Base-by-base conservation (phyloP, 495 filamentous ascomycete genomes). In the Talaromyces liani region DNA sequence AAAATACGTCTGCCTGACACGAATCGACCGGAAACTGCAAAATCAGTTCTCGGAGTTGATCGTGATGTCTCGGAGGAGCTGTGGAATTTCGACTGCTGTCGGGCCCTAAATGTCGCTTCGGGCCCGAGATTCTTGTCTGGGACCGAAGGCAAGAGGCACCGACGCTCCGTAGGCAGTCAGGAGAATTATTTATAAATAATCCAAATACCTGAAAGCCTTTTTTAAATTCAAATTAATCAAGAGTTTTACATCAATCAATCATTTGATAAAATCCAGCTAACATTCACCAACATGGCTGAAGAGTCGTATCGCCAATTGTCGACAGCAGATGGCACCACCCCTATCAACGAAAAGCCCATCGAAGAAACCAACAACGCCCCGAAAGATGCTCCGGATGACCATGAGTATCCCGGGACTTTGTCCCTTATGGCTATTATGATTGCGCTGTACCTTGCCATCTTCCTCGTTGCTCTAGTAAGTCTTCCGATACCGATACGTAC, bases 381-480 rank as follows among this genome's bases (percentile, higher is more conserved):
- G 18, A 54, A 54, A 31, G 29, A 62, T 53, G 14, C 45, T 54
- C 60, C 12, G 12, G 24, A 47, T 20, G 66, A 70, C 24, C 68
- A 64, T 24, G 61, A 65, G 29, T 72, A 70, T 36, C 70, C 69
- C 14, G 59, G 62, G 9, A 27, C 29, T 12, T 56, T 51, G 16
- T 62, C 66, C 16, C 49, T 71, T 31, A 58, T 68, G 7, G 64
- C 68, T 16, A 71, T 69, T 33, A 70, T 73, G 36, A 41, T 64
- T 10, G 66, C 70, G 12, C 62, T 77, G 25, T 75, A 75, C 63
- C 56, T 76, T 12, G 60, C 70, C 31, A 65, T 73, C 27, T 77
- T 77, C 56, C 68, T 77, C 12, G 68, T 76, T 10, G 71, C 75
- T 36, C 58, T 76, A 29, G 73, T 75, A 66, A 47, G 60, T 58